Conservation (phyloP, 2,329 filamentous ascomycete species). For the Phialophora macrospora region DNA sequence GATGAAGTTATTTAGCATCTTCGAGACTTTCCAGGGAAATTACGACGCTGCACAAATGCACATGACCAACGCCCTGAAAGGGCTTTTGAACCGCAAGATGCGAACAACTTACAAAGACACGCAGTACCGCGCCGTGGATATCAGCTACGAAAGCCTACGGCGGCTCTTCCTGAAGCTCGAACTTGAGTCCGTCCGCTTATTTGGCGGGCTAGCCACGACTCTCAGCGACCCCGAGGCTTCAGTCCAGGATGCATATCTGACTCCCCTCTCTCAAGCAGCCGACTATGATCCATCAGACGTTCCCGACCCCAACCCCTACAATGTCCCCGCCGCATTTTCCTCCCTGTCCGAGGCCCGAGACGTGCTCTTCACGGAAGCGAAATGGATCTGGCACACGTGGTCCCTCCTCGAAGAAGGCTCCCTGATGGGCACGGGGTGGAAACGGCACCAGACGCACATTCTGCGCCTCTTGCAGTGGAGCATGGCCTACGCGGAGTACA, state of each 20-base stretch:
- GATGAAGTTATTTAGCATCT: conserved; percentile 36
- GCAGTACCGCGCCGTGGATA: conserved; percentile 32
- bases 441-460: conserved; percentile 36
- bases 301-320: conserved; percentile 29
- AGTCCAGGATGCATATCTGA: conserved; percentile 7
- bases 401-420: conserved; percentile 30
- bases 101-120: conserved; percentile 36
- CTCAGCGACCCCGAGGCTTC: conserved; percentile 31
- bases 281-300: conserved; percentile 5
- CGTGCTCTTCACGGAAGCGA: conserved; percentile 36
- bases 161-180: conserved; percentile 34
- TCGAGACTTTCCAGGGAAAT: conserved; percentile 39
- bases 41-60: conserved; percentile 32
- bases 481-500: conserved; percentile 37
- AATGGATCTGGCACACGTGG: conserved; percentile 39
- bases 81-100: conserved; percentile 31
- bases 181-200: conserved; percentile 33
- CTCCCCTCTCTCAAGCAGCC: conserved; percentile 12
- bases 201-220: conserved; percentile 28
- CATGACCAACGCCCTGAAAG: conserved; percentile 34
- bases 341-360: conserved; percentile 37
- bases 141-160: conserved; percentile 32
- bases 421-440: conserved; percentile 27
- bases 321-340: conserved; percentile 32
- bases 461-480: conserved; percentile 37